These are phyloP conservation scores for Ocimum tenuiflorum DNA, from an alignment of 257 asterid genomes.

Conservation along the genomic window DNA sequence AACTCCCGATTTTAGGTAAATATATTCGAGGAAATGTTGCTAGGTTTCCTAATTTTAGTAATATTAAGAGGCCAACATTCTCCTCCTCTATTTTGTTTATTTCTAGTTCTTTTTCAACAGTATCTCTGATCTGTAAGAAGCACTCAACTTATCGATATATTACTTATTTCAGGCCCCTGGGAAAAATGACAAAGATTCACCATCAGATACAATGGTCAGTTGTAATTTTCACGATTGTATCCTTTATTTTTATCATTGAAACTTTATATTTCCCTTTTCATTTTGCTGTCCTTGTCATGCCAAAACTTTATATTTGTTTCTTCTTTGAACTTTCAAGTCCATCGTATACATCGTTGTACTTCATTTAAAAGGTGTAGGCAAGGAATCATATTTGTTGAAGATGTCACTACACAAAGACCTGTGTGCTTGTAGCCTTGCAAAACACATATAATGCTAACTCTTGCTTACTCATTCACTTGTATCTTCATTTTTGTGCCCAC, in stretches of 20 bases:
- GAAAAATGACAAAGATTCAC: conserved; percentile 82
- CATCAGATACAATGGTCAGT: conserved; percentile 84
- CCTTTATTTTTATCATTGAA: background rate
- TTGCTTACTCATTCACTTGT: conserved; percentile 1
- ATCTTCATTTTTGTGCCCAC: conserved; percentile 10
- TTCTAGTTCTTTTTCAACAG: background rate
- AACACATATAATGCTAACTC: background rate
- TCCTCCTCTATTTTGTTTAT: background rate
- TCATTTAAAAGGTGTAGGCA: background rate
- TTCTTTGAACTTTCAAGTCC: background rate
- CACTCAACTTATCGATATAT: conserved; percentile 18
- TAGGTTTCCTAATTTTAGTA: too few relatives aligned
- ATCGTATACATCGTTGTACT: background rate
- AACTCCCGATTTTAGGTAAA: too few relatives aligned
- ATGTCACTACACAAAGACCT: background rate
- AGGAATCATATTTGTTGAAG: background rate
- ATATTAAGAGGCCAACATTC: too few relatives aligned
- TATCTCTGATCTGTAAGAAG: conserved; percentile 3
- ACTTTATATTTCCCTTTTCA: background rate
- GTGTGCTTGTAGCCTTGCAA: background rate
- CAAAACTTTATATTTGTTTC: background rate
- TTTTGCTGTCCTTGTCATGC: background rate
- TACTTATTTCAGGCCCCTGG: conserved; percentile 75
- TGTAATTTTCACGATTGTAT: background rate
- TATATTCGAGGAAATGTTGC: too few relatives aligned